Evolutionary conservation across 139 green algal species (phyloP).

Genomic region (Micromonas pusilla): DNA sequence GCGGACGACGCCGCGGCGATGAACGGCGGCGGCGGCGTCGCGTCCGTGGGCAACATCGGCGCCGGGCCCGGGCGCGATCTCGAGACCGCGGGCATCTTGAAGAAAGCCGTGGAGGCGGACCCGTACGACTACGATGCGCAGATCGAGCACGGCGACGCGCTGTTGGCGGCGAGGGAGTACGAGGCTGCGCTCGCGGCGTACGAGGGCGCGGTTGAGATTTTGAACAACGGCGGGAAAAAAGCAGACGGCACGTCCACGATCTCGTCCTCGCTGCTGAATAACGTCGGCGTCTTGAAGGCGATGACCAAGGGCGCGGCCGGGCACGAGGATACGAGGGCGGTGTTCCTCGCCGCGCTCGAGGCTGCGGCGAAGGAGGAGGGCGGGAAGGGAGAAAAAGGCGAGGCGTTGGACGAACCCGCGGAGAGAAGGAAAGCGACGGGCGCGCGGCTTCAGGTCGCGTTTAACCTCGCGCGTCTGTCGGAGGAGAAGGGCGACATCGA

Average conservation of each 20-base stretch:
- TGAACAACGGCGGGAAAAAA: not conserved
- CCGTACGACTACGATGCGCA: not conserved
- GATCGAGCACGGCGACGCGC: slow-evolving; percentile 9
- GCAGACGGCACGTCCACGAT: not conserved
- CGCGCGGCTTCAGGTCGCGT: not conserved
- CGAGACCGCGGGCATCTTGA: not conserved
- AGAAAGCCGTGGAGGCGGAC: not conserved
- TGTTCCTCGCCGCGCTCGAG: not conserved
- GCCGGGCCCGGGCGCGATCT: not conserved
- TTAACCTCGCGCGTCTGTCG: slow-evolving; percentile 1
- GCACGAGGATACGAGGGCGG: not conserved
- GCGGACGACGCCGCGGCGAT: not conserved
- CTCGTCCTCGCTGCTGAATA: slow-evolving; percentile 3
- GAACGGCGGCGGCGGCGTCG: not conserved
- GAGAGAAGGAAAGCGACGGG: not conserved
- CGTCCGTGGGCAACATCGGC: not conserved
- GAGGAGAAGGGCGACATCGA: slow-evolving; percentile 1
- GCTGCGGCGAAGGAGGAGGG: not conserved
- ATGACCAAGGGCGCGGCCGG: not conserved
- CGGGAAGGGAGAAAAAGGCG: not conserved
- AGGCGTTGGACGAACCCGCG: not conserved
- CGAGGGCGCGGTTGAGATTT: slow-evolving; percentile 5
- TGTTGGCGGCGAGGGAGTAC: not conserved
- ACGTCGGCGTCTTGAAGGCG: not conserved
- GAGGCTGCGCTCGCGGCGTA: not conserved